Percentiles rank a stretch among this genome's conserved stretches.
Conservation (phyloP, 2,329 filamentous ascomycete species). For the Colletotrichum musae region DNA sequence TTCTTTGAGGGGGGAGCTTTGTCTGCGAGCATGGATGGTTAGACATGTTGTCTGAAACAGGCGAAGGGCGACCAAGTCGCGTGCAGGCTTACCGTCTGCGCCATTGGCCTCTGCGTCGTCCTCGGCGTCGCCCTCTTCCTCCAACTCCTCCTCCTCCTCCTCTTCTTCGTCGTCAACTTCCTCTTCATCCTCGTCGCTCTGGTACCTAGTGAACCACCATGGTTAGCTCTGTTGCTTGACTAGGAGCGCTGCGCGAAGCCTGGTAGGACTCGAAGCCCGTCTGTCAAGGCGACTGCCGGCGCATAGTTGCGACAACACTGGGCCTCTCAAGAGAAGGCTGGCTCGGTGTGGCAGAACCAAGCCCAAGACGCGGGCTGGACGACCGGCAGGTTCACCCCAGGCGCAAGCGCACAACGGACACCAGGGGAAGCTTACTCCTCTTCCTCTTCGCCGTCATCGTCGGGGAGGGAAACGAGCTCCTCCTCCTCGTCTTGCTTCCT, state of each 20-base stretch:
- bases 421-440: conserved; percentile 62
- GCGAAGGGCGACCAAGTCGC: not conserved
- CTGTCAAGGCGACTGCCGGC: not conserved
- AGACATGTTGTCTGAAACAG: too few species aligned
- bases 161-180: conserved; percentile 58
- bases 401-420: not conserved
- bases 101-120: conserved; percentile 47
- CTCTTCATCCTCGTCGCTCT: conserved; percentile 57
- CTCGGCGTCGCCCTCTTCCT: conserved; percentile 50
- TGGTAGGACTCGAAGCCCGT: not conserved
- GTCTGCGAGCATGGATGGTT: conserved; percentile 44
- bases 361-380: not conserved
- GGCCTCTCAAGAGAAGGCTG: not conserved
- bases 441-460: conserved; percentile 67
- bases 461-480: conserved; percentile 68
- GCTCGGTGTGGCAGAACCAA: not conserved
- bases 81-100: conserved; percentile 24
- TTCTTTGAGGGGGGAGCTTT: conserved; percentile 66
- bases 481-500: conserved; percentile 69
- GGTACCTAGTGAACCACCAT: conserved; percentile 52
- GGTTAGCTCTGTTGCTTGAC: not conserved
- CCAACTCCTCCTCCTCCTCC: conserved; percentile 55
- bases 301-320: conserved; percentile 19
- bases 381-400: not conserved
- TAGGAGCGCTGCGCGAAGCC: not conserved